These are phyloP conservation scores for Fusarium neocosmosporiellum DNA, from an alignment of 2,329 filamentous ascomycete species.

Conservation along the genomic window DNA sequence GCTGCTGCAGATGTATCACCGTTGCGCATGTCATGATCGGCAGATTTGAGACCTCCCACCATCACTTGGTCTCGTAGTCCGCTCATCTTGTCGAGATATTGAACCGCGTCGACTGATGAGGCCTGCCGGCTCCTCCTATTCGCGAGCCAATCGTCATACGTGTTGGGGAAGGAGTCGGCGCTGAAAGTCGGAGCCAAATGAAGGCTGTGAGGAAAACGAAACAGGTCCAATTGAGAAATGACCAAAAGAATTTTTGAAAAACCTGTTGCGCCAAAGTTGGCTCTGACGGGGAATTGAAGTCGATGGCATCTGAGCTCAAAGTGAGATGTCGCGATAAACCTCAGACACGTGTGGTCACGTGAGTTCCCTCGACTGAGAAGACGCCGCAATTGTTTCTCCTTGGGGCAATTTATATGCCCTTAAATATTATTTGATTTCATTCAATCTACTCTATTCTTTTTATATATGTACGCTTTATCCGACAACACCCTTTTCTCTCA, in stretches of 20 bases:
- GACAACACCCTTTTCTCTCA: conserved; percentile 77
- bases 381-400: not conserved
- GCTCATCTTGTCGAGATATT: conserved; percentile 11
- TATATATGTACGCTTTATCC: conserved; percentile 50
- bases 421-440: not conserved
- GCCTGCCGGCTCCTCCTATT: conserved; percentile 14
- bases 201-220: not conserved
- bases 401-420: not conserved
- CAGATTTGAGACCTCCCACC: not conserved
- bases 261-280: conserved; percentile 1
- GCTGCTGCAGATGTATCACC: not conserved
- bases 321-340: conserved; percentile 18
- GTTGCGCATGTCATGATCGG: not conserved
- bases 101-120: not conserved
- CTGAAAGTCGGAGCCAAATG: not conserved
- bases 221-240: not conserved
- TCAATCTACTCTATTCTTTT: not conserved
- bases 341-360: conserved; percentile 35
- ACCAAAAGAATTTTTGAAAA: not conserved
- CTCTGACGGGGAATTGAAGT: conserved; percentile 10
- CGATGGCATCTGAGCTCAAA: conserved; percentile 22
- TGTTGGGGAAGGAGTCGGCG: not conserved
- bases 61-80: not conserved
- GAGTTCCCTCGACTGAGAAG: conserved; percentile 1
- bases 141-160: not conserved